Evolutionary conservation across 108 stramenopile genomes (phyloP).

Genomic region (Cafeteria roenbergensis): DNA sequence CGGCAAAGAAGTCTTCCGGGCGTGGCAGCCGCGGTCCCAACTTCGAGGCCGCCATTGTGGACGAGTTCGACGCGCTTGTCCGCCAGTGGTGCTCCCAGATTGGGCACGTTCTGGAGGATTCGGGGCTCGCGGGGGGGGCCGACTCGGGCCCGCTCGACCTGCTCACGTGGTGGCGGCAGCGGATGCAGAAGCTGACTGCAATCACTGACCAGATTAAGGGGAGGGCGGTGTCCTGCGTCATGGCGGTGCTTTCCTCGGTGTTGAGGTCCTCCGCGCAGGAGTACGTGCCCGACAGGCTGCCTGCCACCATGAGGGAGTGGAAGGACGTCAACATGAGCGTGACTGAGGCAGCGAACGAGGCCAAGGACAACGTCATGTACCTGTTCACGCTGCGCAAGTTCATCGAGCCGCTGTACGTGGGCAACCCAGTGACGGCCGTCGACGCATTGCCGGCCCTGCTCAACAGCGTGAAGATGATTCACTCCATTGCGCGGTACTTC

Average conservation of each 20-base stretch:
- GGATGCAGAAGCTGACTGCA: constrained; percentile 41
- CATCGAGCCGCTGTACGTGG: constrained; percentile 38
- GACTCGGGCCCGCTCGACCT: constrained; percentile 45
- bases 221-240: constrained; percentile 32
- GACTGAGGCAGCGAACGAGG: constrained; percentile 54
- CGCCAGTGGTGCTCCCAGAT: constrained; percentile 26
- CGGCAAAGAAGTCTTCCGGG: no score
- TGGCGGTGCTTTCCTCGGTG: constrained; percentile 27
- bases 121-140: constrained; percentile 23
- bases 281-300: no score
- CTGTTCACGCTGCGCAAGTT: constrained; percentile 45
- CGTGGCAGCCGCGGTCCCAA: no score
- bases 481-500: constrained; percentile 48
- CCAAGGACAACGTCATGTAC: constrained; percentile 54
- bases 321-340: constrained; percentile 43
- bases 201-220: constrained; percentile 50
- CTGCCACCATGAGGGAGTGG: constrained; percentile 24
- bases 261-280: constrained; percentile 4
- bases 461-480: constrained; percentile 48
- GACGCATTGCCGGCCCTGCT: constrained; percentile 46
- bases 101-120: constrained; percentile 40
- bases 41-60: background rate
- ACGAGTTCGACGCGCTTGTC: background rate
- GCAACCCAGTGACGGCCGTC: constrained; percentile 37
- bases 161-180: constrained; percentile 43